Conservation (phyloP, 805 yeast genomes). For the Candida nitratophila region DNA sequence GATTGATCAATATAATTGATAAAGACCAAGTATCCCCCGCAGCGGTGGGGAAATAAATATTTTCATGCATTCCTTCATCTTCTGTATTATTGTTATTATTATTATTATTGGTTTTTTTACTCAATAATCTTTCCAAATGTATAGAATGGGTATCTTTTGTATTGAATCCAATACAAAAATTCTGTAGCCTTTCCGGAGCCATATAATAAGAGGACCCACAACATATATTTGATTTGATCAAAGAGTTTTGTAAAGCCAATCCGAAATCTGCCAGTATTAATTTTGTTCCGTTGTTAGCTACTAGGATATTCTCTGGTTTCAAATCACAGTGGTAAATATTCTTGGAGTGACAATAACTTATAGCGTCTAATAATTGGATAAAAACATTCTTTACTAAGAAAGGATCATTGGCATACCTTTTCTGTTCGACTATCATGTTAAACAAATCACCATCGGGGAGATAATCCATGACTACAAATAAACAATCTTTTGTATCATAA, state of each 20-base stretch:
- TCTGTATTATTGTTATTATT: conserved; percentile 29
- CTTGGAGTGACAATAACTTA: conserved; percentile 72
- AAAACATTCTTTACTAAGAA: conserved; percentile 49
- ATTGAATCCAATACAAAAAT: conserved; percentile 31
- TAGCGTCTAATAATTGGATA: conserved; percentile 74
- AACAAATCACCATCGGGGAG: conserved; percentile 82
- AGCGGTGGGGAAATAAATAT: conserved; percentile 49
- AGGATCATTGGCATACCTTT: conserved; percentile 50
- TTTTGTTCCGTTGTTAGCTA: conserved; percentile 47
- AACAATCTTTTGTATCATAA: conserved; percentile 48
- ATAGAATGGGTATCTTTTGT: conserved; percentile 25
- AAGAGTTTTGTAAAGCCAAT: conserved; percentile 57
- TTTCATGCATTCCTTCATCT: conserved; percentile 18
- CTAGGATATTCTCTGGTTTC: conserved; percentile 89
- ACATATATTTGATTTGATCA: conserved; percentile 62
- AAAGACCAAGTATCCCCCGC: conserved; percentile 87
- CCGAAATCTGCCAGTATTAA: conserved; percentile 84
- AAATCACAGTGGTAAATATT: conserved; percentile 91
- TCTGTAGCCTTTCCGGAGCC: conserved; percentile 74
- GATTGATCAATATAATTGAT: conserved; percentile 72
- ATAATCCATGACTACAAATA: conserved; percentile 80
- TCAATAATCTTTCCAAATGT: conserved; percentile 20
- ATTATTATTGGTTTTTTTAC: conserved; percentile 7
- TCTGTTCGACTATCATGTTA: conserved; percentile 71
- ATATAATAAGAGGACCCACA: conserved; percentile 86